Percentiles rank a stretch among this genome's conserved stretches.
phyloP scores from a whole-genome alignment of 2,329 filamentous ascomycete species.

The Acarospora socialis region DNA sequence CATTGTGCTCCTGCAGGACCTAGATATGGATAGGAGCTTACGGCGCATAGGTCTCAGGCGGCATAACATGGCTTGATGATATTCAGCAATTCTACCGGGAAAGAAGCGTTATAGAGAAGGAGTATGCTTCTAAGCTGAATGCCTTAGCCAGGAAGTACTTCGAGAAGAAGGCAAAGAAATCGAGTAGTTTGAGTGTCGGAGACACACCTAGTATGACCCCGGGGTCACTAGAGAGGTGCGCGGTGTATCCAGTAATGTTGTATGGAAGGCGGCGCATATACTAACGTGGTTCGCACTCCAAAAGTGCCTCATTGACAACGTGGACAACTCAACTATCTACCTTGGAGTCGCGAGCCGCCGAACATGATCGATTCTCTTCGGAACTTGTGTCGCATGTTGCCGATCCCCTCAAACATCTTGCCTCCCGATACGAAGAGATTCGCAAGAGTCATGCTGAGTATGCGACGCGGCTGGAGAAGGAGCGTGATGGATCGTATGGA shows the following conservation, averaged over 20 bases:
- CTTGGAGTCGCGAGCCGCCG: constrained; percentile 70
- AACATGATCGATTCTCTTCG: constrained; percentile 73
- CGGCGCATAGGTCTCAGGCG: constrained; percentile 50
- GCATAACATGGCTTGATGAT: constrained; percentile 90
- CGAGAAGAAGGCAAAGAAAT: constrained; percentile 89
- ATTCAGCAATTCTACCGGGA: constrained; percentile 97
- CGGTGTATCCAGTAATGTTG: not conserved
- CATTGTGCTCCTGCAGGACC: constrained; percentile 1
- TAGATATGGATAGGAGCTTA: constrained; percentile 5
- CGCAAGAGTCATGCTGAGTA: constrained; percentile 85
- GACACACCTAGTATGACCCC: constrained; percentile 88
- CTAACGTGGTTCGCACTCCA: not conserved
- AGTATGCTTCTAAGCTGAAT: constrained; percentile 80
- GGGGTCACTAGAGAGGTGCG: constrained; percentile 76
- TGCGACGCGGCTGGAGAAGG: constrained; percentile 73
- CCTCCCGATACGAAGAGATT: constrained; percentile 69
- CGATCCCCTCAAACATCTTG: constrained; percentile 68
- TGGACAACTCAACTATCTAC: constrained; percentile 91
- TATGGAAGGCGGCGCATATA: not conserved
- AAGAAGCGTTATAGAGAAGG: constrained; percentile 85
- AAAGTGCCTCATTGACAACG: constrained; percentile 81
- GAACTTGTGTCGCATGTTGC: constrained; percentile 69
- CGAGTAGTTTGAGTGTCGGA: constrained; percentile 75
- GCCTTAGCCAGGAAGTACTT: constrained; percentile 90
- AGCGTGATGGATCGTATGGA: constrained; percentile 68